Evolutionary conservation across 306 rosid species (phyloP).

Genomic region (Chamaecrista fasciculata): DNA sequence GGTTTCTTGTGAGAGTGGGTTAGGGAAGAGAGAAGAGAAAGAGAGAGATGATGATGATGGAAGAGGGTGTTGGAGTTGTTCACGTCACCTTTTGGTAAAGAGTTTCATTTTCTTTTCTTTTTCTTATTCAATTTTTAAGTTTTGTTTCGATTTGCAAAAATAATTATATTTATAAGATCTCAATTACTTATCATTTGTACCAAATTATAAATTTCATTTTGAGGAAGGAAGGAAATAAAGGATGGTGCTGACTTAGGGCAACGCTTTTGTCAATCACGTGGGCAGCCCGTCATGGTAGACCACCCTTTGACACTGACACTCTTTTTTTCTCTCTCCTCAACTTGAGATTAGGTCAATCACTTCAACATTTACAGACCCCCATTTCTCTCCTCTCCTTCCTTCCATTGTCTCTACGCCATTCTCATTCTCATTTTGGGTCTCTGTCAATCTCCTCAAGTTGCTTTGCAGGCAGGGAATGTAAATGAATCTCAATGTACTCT

Average conservation of each 20-base stretch:
- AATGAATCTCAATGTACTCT: no score
- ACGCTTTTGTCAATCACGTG: conserved; percentile 84
- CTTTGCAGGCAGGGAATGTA: conserved; percentile 45
- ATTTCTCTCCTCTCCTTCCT: neutral
- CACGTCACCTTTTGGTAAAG: conserved; percentile 62
- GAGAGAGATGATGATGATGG: no score
- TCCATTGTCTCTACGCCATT: neutral
- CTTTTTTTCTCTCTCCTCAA: conserved; percentile 28
- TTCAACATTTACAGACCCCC: conserved; percentile 21
- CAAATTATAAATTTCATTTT: no score
- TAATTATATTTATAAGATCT: no score
- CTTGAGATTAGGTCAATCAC: conserved; percentile 61
- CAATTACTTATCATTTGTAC: no score
- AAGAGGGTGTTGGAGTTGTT: conserved; percentile 71
- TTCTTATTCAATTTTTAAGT: no score
- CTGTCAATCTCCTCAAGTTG: conserved; percentile 30
- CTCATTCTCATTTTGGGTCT: conserved; percentile 22
- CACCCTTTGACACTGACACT: conserved; percentile 45
- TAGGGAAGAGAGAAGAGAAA: no score
- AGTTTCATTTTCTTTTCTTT: conserved; percentile 63
- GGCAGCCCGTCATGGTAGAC: conserved; percentile 76
- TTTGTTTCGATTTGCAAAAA: no score
- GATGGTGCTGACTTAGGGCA: conserved; percentile 58
- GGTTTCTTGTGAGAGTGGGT: conserved; percentile 62
- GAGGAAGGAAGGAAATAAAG: conserved; percentile 31